Percentiles rank a stretch among this genome's conserved stretches.
Conservation (phyloP, 345 rosid species). For the Cardamine resedifolia region DNA sequence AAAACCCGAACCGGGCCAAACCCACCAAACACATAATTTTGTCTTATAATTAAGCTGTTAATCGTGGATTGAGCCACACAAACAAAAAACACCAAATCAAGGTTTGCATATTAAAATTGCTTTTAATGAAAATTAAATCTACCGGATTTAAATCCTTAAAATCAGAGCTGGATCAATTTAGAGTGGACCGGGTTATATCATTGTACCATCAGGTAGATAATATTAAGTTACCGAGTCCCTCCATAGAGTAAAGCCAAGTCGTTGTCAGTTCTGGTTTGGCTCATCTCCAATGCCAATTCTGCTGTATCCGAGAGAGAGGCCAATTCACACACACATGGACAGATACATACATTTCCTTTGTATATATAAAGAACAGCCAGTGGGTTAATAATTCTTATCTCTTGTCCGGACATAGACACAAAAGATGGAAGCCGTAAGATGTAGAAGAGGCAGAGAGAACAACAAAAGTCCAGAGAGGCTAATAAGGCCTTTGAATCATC, state of each 20-base stretch:
- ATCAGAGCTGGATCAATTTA: neutral
- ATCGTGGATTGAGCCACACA: neutral
- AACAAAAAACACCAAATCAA: no score
- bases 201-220: conserved; percentile 30
- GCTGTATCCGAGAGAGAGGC: conserved; percentile 6
- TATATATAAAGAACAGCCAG: conserved; percentile 12
- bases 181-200: conserved; percentile 18
- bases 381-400: conserved; percentile 22
- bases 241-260: conserved; percentile 34
- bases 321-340: conserved; percentile 12
- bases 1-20: no score
- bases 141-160: neutral
- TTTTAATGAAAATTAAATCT: no score
- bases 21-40: neutral
- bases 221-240: neutral
- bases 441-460: conserved; percentile 35
- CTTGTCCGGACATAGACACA: conserved; percentile 35
- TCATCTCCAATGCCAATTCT: conserved; percentile 29
- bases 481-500: conserved; percentile 26
- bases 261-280: conserved; percentile 32
- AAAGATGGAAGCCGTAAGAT: conserved; percentile 31
- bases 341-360: neutral
- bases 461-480: conserved; percentile 37
- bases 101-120: no score
- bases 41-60: neutral